Conservation (phyloP, 2,329 filamentous ascomycete genomes). For the Fusarium lateritium region DNA sequence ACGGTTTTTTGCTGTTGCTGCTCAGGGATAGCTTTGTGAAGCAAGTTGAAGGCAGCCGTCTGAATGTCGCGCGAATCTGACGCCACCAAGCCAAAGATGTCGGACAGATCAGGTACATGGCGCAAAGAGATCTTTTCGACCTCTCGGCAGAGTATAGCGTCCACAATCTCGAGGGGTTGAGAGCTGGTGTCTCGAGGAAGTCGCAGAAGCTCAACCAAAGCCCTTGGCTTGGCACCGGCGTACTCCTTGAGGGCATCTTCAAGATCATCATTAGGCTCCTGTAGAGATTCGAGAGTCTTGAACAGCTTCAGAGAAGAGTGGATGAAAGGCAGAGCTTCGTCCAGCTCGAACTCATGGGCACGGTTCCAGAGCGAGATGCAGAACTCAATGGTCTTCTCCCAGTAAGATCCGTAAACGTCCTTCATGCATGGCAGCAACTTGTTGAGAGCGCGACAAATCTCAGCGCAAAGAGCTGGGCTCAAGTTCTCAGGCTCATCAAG, state of each 20-base stretch:
- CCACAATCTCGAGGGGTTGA: constrained; percentile 81
- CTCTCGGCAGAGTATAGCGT: constrained; percentile 79
- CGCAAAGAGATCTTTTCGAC: constrained; percentile 75
- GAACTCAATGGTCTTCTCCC: constrained; percentile 76
- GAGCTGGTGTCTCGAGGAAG: constrained; percentile 62
- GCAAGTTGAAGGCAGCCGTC: constrained; percentile 82
- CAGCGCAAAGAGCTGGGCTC: constrained; percentile 60
- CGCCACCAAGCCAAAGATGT: constrained; percentile 82
- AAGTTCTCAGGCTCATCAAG: constrained; percentile 67
- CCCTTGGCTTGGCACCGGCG: constrained; percentile 67
- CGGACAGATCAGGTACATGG: constrained; percentile 73
- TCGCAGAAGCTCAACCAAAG: constrained; percentile 75
- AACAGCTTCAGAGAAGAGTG: constrained; percentile 82
- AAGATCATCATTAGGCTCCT: constrained; percentile 88
- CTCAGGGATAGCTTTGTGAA: constrained; percentile 84
- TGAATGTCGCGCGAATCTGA: constrained; percentile 83
- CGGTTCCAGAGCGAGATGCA: constrained; percentile 71
- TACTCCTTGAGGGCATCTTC: constrained; percentile 78
- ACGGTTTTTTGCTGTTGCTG: constrained; percentile 87
- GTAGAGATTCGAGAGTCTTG: constrained; percentile 71
- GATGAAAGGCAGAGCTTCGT: constrained; percentile 72
- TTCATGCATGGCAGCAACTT: constrained; percentile 80
- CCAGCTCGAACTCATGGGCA: constrained; percentile 58
- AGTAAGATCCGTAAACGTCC: constrained; percentile 90
- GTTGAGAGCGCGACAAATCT: constrained; percentile 70